Evolutionary conservation across 495 filamentous ascomycete genomes (phyloP), one percentile per base, ranked within the genome.

Genomic region (Rhypophila decipiens): DNA sequence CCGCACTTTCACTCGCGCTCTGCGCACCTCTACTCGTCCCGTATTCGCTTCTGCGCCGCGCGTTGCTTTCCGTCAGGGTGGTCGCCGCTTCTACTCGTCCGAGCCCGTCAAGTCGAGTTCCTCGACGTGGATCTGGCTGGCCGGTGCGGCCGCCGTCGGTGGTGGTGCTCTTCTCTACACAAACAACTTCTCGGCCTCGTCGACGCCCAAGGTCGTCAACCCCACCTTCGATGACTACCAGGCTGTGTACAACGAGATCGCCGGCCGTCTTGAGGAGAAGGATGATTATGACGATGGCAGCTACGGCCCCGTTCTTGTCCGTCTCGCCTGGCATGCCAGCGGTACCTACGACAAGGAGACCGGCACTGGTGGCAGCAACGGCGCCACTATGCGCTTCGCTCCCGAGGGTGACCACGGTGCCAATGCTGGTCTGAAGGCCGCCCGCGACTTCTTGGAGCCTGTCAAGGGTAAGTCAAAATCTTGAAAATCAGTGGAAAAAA

Each of bases 281-380:
- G 88, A 93, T 52, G 88, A 96, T 49, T 96, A 96, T 60, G 93
- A 96, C 64, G 91, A 98, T 68, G 93, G 93, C 55, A 89, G 84
- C 72, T 98, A 95, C 62, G 93, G 88, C 46, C 93, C 93, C 24
- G 90, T 95, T 44, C 72, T 95, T 39, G 69, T 95, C 33, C 81
- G 88, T 60, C 78, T 94, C 57, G 87, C 86, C 42, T 94, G 88
- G 88, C 88, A 94, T 71, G 82, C 82, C 60, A 87, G 83, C 49
- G 87, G 87, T 51, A 91, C 88, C 44, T 98, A 88, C 61, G 93
- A 96, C 62, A 84, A 83, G 70, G 80, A 82, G 61, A 96, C 93
- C 39, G 75, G 78, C 56, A 96, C 93, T 34, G 93, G 93, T 58
- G 93, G 93, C 50, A 90, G 85, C 71, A 95, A 98, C 66, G 93